phyloP scores from a whole-genome alignment of 345 rosid species.

The Pistacia vera region DNA sequence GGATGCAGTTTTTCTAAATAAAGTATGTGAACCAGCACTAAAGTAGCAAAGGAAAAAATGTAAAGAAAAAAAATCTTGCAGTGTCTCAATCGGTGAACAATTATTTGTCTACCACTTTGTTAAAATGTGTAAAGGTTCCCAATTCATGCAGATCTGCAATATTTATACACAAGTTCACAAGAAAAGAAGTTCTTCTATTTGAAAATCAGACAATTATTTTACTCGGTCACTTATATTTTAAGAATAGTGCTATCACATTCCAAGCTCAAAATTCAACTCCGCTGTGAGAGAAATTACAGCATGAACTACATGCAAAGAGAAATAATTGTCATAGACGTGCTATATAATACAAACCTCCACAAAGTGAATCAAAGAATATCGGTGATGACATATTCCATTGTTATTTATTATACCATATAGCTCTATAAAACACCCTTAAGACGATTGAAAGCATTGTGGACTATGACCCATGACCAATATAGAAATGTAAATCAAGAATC shows the following conservation, averaged over 20 bases:
- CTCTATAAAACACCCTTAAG: not conserved
- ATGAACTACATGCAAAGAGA: not conserved
- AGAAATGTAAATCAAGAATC: not conserved
- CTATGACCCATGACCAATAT: no score
- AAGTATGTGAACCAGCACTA: not conserved
- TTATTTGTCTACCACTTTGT: not conserved
- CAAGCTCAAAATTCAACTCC: not conserved
- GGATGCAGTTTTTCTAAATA: slow-evolving; percentile 13
- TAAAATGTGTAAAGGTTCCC: not conserved
- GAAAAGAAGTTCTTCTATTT: no score
- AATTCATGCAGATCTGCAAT: not conserved
- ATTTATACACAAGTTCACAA: no score
- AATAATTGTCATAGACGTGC: not conserved
- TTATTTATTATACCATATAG: not conserved
- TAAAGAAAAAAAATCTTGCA: not conserved
- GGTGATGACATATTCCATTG: not conserved
- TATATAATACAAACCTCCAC: not conserved
- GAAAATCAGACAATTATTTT: not conserved
- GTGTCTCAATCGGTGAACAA: slow-evolving; percentile 3
- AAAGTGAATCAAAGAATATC: not conserved
- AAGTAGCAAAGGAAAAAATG: not conserved
- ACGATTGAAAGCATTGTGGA: not conserved
- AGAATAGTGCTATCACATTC: not conserved
- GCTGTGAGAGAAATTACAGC: slow-evolving; percentile 1
- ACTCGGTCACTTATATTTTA: not conserved